phyloP scores from a whole-genome alignment of 1,284 basidiomycete species.

The Macrocystidia cucumis region DNA sequence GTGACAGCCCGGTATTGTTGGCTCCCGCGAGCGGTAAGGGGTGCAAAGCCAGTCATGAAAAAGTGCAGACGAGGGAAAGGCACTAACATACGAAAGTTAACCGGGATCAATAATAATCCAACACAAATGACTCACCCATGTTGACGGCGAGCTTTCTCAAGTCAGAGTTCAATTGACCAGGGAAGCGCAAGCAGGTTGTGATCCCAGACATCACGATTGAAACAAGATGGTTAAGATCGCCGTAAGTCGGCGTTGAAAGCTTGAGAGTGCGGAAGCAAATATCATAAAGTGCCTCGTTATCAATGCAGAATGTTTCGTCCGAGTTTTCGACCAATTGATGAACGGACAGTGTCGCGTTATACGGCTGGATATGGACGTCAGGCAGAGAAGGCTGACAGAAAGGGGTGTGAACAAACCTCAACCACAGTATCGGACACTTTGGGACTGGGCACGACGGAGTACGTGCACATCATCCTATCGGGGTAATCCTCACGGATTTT shows the following conservation, averaged over 20 bases:
- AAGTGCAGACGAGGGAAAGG: slow-evolving; percentile 99
- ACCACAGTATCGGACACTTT: slow-evolving; percentile 98
- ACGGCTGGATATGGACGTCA: slow-evolving; percentile 43
- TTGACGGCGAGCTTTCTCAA: slow-evolving; percentile 96
- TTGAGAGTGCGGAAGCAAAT: slow-evolving; percentile 98
- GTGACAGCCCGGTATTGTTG: slow-evolving; percentile 93
- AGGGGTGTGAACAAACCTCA: slow-evolving; percentile 66
- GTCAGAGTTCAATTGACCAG: slow-evolving; percentile 98
- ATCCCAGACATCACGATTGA: slow-evolving; percentile 98
- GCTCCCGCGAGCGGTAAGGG: slow-evolving; percentile 88
- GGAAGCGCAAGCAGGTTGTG: slow-evolving; percentile 95
- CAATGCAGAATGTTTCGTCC: slow-evolving; percentile 94
- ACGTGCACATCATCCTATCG: slow-evolving; percentile 97
- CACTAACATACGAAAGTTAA: slow-evolving; percentile 34
- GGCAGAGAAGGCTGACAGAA: background rate
- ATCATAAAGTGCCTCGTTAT: slow-evolving; percentile 98
- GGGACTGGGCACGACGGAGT: slow-evolving; percentile 92
- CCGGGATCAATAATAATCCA: slow-evolving; percentile 1
- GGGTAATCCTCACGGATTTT: slow-evolving; percentile 94
- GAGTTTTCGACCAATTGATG: slow-evolving; percentile 97
- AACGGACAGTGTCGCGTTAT: slow-evolving; percentile 92
- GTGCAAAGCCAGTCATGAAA: slow-evolving; percentile 98
- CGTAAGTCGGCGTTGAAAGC: slow-evolving; percentile 89
- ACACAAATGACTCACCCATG: slow-evolving; percentile 64
- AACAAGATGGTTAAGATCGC: slow-evolving; percentile 95